These are phyloP conservation scores for Chytriomyces sp. DNA, from an alignment of 192 early-diverging fungal species.

Conservation along the genomic window DNA sequence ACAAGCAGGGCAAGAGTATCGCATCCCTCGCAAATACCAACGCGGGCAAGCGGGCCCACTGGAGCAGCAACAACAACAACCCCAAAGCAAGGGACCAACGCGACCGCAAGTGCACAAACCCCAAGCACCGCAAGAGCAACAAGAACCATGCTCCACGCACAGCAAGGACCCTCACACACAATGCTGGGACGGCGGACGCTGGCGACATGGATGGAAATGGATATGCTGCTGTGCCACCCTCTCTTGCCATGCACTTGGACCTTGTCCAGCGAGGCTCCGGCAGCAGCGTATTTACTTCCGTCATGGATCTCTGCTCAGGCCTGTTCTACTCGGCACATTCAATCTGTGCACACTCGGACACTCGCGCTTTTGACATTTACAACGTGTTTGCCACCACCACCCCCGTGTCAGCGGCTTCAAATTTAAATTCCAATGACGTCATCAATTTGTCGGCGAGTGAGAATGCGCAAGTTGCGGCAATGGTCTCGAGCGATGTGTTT, in stretches of 20 bases:
- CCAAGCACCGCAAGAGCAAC: not conserved
- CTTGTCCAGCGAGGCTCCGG: not conserved
- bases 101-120: not conserved
- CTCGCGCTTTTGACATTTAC: not conserved
- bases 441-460: not conserved
- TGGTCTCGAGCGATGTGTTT: not conserved
- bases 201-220: not conserved
- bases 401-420: not conserved
- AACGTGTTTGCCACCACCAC: not conserved
- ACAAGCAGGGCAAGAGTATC: slow-evolving; percentile 18
- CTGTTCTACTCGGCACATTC: not conserved
- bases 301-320: not conserved
- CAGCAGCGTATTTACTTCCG: slow-evolving; percentile 1
- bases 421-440: not conserved
- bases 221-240: not conserved
- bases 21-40: not conserved
- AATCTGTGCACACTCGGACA: not conserved
- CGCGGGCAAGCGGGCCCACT: not conserved
- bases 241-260: not conserved
- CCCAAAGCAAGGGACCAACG: not conserved
- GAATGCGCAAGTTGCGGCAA: not conserved
- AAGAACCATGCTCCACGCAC: not conserved
- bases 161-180: not conserved
- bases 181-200: not conserved
- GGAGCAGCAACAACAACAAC: not conserved